Evolutionary conservation across 2,329 filamentous ascomycete genomes (phyloP).

Genomic region (Arthrobotrys entomopaga): DNA sequence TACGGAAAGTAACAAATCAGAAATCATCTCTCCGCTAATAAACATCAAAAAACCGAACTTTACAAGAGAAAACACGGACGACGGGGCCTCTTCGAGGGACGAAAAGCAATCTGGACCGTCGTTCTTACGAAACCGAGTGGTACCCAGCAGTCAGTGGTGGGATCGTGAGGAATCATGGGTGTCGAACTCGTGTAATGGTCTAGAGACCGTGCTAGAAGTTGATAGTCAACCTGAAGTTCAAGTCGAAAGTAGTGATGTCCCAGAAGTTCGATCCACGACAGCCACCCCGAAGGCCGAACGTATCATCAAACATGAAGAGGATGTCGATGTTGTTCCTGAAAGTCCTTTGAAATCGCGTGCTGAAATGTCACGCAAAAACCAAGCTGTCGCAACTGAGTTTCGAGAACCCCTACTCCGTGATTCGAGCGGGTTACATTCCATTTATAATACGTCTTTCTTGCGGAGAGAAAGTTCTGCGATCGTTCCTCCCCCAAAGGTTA

Average conservation of each 20-base stretch:
- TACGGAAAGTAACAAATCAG: background rate
- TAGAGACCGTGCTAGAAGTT: slow-evolving; percentile 42
- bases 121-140: slow-evolving; percentile 12
- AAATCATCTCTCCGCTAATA: background rate
- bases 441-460: slow-evolving; percentile 39
- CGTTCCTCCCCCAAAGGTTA: slow-evolving; percentile 3
- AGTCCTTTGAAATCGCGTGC: slow-evolving; percentile 16
- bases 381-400: background rate
- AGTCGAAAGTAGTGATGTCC: slow-evolving; percentile 29
- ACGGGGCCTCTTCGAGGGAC: background rate
- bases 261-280: background rate
- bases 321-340: slow-evolving; percentile 26
- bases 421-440: slow-evolving; percentile 31
- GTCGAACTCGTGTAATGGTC: slow-evolving; percentile 10
- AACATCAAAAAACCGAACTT: slow-evolving; percentile 25
- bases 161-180: slow-evolving; percentile 36
- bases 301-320: slow-evolving; percentile 11
- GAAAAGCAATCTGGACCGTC: background rate
- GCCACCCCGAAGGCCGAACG: slow-evolving; percentile 9
- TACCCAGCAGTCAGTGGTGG: slow-evolving; percentile 52
- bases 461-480: slow-evolving; percentile 37
- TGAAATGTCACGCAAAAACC: background rate
- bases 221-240: slow-evolving; percentile 48
- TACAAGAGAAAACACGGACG: background rate
- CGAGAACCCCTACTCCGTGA: slow-evolving; percentile 44